phyloP scores from a whole-genome alignment of 2,329 filamentous ascomycete genomes.

The Zelopaecilomyces penicillatus region DNA sequence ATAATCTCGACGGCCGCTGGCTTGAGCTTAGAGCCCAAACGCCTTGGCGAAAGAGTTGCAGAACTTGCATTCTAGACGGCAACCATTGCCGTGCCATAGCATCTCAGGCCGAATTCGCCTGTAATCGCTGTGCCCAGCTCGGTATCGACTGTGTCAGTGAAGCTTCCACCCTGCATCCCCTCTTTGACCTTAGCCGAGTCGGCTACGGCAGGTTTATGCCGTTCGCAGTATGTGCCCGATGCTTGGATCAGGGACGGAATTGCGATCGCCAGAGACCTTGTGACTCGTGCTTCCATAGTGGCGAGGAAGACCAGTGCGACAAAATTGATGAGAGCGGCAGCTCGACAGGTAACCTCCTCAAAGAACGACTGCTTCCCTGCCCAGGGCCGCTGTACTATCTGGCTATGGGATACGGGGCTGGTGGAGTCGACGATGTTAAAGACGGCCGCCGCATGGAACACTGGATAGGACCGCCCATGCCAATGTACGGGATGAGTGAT shows the following conservation, averaged over 20 bases:
- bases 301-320: slow-evolving; percentile 8
- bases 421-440: slow-evolving; percentile 19
- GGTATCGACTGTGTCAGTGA: slow-evolving; percentile 21
- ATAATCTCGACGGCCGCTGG: slow-evolving; percentile 10
- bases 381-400: slow-evolving; percentile 28
- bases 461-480: slow-evolving; percentile 16
- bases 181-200: slow-evolving; percentile 22
- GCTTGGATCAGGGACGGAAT: slow-evolving; percentile 12
- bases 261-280: slow-evolving; percentile 32
- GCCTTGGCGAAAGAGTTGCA: slow-evolving; percentile 12
- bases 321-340: slow-evolving; percentile 2
- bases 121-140: slow-evolving; percentile 20
- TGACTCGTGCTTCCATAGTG: slow-evolving; percentile 21
- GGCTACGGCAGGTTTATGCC: slow-evolving; percentile 21
- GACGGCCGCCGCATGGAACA: slow-evolving; percentile 16
- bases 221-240: slow-evolving; percentile 18
- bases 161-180: slow-evolving; percentile 10
- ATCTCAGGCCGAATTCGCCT: slow-evolving; percentile 11
- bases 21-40: slow-evolving; percentile 10
- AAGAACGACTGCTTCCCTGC: slow-evolving; percentile 6
- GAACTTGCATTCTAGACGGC: slow-evolving; percentile 7
- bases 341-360: slow-evolving; percentile 11
- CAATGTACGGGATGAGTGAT: slow-evolving; percentile 8
- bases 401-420: slow-evolving; percentile 19
- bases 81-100: slow-evolving; percentile 14